A percentile compares a stretch with the other conserved stretches of the same genome.
These are phyloP conservation scores for Neoascochyta sp. DNA, from an alignment of 2,329 filamentous ascomycete species.

Conservation along the genomic window DNA sequence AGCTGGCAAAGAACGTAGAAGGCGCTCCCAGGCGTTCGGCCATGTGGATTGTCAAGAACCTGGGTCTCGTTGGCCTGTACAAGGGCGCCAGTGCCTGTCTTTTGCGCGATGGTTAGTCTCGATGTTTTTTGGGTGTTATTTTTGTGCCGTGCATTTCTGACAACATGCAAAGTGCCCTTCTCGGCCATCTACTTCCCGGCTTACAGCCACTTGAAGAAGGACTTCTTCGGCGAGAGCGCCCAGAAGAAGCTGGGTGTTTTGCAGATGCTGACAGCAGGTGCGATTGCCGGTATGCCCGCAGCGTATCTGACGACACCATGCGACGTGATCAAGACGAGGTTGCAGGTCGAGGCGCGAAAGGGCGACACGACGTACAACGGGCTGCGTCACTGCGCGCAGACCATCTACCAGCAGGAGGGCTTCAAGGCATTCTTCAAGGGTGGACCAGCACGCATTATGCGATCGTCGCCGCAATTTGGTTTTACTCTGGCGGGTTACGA, in stretches of 20 bases:
- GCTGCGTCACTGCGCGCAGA: conserved; percentile 77
- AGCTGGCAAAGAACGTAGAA: conserved; percentile 83
- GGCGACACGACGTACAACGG: conserved; percentile 86
- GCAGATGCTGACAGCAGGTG: conserved; percentile 89
- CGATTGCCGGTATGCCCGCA: conserved; percentile 63
- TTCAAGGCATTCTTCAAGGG: conserved; percentile 99
- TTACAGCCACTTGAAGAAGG: conserved; percentile 90
- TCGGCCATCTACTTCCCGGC: conserved; percentile 98
- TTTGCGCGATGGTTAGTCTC: conserved; percentile 65
- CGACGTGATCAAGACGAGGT: conserved; percentile 97
- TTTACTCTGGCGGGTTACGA: conserved; percentile 97
- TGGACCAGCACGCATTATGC: conserved; percentile 87
- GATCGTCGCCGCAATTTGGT: conserved; percentile 94
- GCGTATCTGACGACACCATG: conserved; percentile 91
- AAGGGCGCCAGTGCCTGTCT: conserved; percentile 94
- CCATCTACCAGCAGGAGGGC: conserved; percentile 85
- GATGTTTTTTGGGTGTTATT: too few species aligned
- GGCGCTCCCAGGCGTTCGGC: conserved; percentile 83
- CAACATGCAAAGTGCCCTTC: conserved; percentile 66
- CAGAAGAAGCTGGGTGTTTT: conserved; percentile 85
- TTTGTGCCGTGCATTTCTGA: conserved; percentile 7
- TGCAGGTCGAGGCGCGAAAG: conserved; percentile 96
- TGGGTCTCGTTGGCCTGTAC: conserved; percentile 91
- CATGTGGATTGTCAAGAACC: conserved; percentile 95
- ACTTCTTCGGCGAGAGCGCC: conserved; percentile 84